Conservation (phyloP, 257 asterid genomes). For the Solanum bukasovii region DNA sequence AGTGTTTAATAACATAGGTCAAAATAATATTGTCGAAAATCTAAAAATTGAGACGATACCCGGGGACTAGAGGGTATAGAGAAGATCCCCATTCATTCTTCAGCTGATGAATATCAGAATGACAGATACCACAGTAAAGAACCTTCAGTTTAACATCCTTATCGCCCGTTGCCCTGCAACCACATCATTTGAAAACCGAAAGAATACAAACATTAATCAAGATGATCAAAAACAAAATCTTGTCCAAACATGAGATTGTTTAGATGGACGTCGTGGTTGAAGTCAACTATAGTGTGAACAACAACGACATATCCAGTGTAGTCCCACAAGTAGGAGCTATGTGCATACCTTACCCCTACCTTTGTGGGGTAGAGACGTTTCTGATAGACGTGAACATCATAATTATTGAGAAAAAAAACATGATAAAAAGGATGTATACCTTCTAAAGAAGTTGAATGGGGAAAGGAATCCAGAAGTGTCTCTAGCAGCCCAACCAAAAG, state of each 20-base stretch:
- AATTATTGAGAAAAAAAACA: not conserved
- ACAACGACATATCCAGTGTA: not conserved
- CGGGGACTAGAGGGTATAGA: slow-evolving; percentile 30
- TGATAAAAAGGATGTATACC: slow-evolving; percentile 5
- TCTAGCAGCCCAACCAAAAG: slow-evolving; percentile 42
- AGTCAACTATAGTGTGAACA: not conserved
- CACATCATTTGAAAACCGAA: not conserved
- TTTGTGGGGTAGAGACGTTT: not conserved
- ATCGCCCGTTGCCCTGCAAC: slow-evolving; percentile 15
- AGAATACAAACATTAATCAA: not conserved
- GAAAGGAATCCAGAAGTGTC: slow-evolving; percentile 33
- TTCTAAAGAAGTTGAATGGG: slow-evolving; percentile 32
- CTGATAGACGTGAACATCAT: not conserved
- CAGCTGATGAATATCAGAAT: slow-evolving; percentile 30
- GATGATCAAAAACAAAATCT: not conserved
- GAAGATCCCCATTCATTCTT: slow-evolving; percentile 29
- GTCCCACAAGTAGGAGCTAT: not conserved
- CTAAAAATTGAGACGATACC: slow-evolving; percentile 8
- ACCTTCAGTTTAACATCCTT: slow-evolving; percentile 22
- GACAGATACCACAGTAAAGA: slow-evolving; percentile 43
- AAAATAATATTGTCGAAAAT: not conserved
- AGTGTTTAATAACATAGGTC: no score
- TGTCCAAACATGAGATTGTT: not conserved
- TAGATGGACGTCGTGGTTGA: not conserved
- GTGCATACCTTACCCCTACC: not conserved